These are phyloP conservation scores for Scedosporium dehoogii DNA, from an alignment of 2,329 filamentous ascomycete species.

Conservation along the genomic window DNA sequence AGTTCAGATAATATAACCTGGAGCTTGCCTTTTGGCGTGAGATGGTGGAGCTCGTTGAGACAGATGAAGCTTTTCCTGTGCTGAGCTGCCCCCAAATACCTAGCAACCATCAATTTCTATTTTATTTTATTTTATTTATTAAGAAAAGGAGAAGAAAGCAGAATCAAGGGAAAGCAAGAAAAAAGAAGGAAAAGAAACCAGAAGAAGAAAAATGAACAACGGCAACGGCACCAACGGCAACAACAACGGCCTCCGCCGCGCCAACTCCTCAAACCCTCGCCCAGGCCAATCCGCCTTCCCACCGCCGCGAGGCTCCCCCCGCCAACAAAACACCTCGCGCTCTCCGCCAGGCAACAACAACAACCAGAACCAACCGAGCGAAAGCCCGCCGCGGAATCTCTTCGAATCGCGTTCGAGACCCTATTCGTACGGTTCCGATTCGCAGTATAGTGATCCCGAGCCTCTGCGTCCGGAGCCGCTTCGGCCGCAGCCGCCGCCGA, in stretches of 20 bases:
- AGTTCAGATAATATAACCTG: too few species aligned
- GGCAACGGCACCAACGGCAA: background rate
- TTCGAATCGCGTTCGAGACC: background rate
- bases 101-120: too few species aligned
- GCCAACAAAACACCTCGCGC: background rate
- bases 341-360: background rate
- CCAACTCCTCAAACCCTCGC: constrained; percentile 6
- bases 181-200: background rate
- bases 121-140: too few species aligned
- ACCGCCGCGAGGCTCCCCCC: background rate
- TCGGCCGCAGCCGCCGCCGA: too few species aligned
- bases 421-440: background rate
- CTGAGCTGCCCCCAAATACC: too few species aligned
- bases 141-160: background rate
- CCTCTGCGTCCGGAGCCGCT: too few species aligned
- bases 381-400: too few species aligned
- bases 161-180: background rate
- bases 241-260: background rate
- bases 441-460: background rate
- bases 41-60: too few species aligned
- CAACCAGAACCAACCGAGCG: too few species aligned
- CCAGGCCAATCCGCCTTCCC: constrained; percentile 4
- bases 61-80: too few species aligned
- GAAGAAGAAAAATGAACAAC: background rate
- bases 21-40: too few species aligned